Percentiles rank a stretch among this genome's conserved stretches.
These are phyloP conservation scores for Pterulicium gracile DNA, from an alignment of 1,284 basidiomycete species.

Conservation along the genomic window DNA sequence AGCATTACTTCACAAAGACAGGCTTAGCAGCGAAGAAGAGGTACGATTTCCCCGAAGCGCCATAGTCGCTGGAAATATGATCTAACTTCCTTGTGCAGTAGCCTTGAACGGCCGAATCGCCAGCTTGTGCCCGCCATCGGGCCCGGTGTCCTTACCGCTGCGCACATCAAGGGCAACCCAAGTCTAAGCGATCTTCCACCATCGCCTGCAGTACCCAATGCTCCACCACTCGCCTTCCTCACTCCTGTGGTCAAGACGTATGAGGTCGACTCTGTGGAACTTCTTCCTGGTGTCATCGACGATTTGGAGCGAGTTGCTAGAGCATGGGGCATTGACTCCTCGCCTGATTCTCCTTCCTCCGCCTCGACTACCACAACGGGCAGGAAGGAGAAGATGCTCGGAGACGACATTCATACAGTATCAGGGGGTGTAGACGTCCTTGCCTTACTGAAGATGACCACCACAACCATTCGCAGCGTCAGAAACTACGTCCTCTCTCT, in stretches of 20 bases:
- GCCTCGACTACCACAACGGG: constrained; percentile 12
- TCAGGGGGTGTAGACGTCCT: constrained; percentile 40
- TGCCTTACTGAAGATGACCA: constrained; percentile 59
- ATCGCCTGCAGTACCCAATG: constrained; percentile 45
- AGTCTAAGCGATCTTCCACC: constrained; percentile 49
- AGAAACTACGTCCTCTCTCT: constrained; percentile 73
- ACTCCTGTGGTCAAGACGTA: constrained; percentile 49
- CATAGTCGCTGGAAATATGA: background rate
- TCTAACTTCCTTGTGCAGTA: constrained; percentile 14
- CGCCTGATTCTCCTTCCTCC: background rate
- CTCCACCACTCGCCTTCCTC: constrained; percentile 31
- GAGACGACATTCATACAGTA: constrained; percentile 12
- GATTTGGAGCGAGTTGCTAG: constrained; percentile 52
- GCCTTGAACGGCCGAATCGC: constrained; percentile 20
- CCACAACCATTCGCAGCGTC: constrained; percentile 65
- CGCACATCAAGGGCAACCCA: constrained; percentile 26
- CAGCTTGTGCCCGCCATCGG: constrained; percentile 63
- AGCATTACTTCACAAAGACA: constrained; percentile 82
- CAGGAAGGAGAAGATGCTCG: constrained; percentile 13
- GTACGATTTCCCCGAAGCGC: constrained; percentile 36
- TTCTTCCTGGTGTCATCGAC: constrained; percentile 59
- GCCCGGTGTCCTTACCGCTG: constrained; percentile 27
- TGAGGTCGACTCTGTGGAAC: constrained; percentile 61
- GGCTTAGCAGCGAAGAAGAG: constrained; percentile 62
- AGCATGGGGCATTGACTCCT: constrained; percentile 37